Conservation (phyloP, 805 yeast species). For the Nematodospora valgi region DNA sequence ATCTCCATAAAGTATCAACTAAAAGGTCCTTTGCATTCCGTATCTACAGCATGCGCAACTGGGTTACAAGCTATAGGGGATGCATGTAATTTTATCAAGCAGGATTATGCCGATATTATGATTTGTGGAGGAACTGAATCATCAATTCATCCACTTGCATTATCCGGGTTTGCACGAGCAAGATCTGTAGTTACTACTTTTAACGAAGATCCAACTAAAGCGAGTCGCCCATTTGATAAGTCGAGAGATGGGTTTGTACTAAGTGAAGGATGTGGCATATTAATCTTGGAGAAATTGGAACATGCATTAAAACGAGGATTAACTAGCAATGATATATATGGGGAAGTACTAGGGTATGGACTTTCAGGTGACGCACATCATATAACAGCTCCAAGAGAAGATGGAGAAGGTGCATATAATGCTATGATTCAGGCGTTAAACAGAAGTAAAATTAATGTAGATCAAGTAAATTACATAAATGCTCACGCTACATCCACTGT, state of each 20-base stretch:
- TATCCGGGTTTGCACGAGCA: slow-evolving; percentile 90
- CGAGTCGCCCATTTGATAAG: slow-evolving; percentile 86
- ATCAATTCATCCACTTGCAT: slow-evolving; percentile 77
- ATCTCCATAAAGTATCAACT: slow-evolving; percentile 75
- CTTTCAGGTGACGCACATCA: slow-evolving; percentile 88
- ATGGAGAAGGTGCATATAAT: slow-evolving; percentile 79
- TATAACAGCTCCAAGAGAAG: slow-evolving; percentile 83
- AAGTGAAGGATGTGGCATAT: slow-evolving; percentile 87
- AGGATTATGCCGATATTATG: slow-evolving; percentile 81
- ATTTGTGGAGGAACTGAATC: slow-evolving; percentile 95
- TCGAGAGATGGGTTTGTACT: slow-evolving; percentile 83
- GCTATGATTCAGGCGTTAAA: slow-evolving; percentile 78
- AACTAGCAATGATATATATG: slow-evolving; percentile 57
- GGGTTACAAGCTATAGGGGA: slow-evolving; percentile 95
- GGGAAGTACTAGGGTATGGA: slow-evolving; percentile 86
- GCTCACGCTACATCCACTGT: slow-evolving; percentile 96
- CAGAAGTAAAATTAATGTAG: slow-evolving; percentile 44
- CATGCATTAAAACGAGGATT: slow-evolving; percentile 66
- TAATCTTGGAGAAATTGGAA: slow-evolving; percentile 71
- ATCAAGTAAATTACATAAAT: slow-evolving; percentile 70
- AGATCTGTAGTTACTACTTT: slow-evolving; percentile 66
- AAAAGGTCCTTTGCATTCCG: slow-evolving; percentile 84
- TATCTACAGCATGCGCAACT: slow-evolving; percentile 95
- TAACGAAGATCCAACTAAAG: slow-evolving; percentile 58
- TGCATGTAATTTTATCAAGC: slow-evolving; percentile 74